Percentiles rank a stretch among this genome's conserved stretches.
Conservation (phyloP, 371 early-diverging fungal species). For the Haplosporangium sp. region DNA sequence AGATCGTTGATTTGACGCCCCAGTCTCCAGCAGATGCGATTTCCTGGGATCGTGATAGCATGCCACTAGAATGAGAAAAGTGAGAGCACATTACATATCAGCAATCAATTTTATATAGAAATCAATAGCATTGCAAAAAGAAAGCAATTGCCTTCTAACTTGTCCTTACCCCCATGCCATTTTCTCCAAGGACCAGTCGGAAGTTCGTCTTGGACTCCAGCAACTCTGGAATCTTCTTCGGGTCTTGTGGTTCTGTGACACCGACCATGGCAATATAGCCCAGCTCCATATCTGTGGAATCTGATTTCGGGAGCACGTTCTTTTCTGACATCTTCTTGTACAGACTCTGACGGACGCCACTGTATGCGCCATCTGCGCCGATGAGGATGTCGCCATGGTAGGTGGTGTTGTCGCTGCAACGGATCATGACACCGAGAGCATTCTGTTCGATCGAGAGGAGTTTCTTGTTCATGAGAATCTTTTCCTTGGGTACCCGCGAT, state of each 20-base stretch:
- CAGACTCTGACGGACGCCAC: slow-evolving; percentile 15
- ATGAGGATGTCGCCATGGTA: slow-evolving; percentile 28
- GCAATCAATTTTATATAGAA: neutral
- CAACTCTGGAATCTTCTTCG: slow-evolving; percentile 14
- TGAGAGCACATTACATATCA: too few species aligned
- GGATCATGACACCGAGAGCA: slow-evolving; percentile 14
- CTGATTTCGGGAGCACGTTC: slow-evolving; percentile 1
- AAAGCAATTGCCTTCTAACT: neutral
- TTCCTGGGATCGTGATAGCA: slow-evolving; percentile 5
- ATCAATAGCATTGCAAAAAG: neutral
- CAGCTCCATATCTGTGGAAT: slow-evolving; percentile 3
- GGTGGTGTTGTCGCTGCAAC: slow-evolving; percentile 12
- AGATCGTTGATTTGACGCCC: neutral
- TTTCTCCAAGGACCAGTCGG: neutral
- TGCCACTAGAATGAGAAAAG: slow-evolving; percentile 15
- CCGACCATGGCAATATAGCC: slow-evolving; percentile 9
- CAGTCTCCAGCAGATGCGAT: slow-evolving; percentile 21
- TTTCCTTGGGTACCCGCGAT: slow-evolving; percentile 2
- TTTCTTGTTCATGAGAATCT: slow-evolving; percentile 16
- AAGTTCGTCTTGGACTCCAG: neutral
- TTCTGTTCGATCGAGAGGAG: slow-evolving; percentile 14
- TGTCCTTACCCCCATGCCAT: neutral
- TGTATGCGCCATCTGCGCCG: too few species aligned
- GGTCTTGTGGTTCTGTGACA: slow-evolving; percentile 6
- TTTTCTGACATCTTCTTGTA: slow-evolving; percentile 11